These are phyloP conservation scores for Trifolium pratense DNA, from an alignment of 306 rosid genomes.

Conservation along the genomic window DNA sequence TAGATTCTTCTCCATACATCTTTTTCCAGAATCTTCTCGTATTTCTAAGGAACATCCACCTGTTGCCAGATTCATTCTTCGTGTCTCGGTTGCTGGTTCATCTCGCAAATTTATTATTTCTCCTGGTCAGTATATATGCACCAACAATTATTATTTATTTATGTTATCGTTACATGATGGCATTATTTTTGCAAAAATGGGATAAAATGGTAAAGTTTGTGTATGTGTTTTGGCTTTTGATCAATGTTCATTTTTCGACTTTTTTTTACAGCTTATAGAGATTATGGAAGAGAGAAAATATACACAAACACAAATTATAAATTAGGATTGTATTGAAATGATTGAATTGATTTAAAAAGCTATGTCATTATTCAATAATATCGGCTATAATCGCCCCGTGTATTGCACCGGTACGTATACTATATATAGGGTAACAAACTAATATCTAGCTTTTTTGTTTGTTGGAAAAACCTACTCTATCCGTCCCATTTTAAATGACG, in stretches of 20 bases:
- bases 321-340: too few species aligned
- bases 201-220: background rate
- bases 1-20: slow-evolving; percentile 64
- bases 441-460: too few species aligned
- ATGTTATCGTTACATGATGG: background rate
- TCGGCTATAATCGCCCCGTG: too few species aligned
- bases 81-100: slow-evolving; percentile 62
- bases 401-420: too few species aligned
- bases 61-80: slow-evolving; percentile 70
- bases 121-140: slow-evolving; percentile 52
- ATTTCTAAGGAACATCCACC: slow-evolving; percentile 80
- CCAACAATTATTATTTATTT: background rate
- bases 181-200: background rate
- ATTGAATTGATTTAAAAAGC: background rate
- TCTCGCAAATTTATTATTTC: slow-evolving; percentile 65
- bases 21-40: slow-evolving; percentile 79
- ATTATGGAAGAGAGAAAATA: too few species aligned
- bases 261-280: too few species aligned
- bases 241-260: background rate
- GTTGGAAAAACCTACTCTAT: too few species aligned
- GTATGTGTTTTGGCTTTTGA: background rate
- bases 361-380: too few species aligned
- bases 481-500: too few species aligned
- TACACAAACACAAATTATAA: too few species aligned
- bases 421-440: too few species aligned